Percentiles rank a stretch among this genome's conserved stretches.
Conservation (phyloP, 306 rosid species). For the Gillenia trifoliata region DNA sequence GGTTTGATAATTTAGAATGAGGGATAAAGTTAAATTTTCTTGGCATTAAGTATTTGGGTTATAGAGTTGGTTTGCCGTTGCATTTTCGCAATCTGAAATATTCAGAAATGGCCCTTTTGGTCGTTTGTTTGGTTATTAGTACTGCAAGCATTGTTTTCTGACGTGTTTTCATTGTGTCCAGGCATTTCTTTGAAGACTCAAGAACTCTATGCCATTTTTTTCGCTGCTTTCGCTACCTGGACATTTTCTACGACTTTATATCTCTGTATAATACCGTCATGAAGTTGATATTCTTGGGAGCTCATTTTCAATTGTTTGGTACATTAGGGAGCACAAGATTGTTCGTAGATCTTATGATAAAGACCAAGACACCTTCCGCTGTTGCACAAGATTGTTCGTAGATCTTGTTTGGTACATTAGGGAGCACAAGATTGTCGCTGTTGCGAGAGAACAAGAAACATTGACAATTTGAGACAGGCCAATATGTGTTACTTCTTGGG, state of each 20-base stretch:
- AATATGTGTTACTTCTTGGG: slow-evolving; percentile 89
- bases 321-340: slow-evolving; percentile 73
- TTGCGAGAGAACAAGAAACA: slow-evolving; percentile 85
- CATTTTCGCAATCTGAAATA: background rate
- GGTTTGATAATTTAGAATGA: background rate
- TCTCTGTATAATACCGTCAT: slow-evolving; percentile 68
- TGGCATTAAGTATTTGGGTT: background rate
- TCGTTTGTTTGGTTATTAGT: background rate
- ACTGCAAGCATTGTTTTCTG: background rate
- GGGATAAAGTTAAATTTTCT: background rate
- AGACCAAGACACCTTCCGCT: slow-evolving; percentile 91
- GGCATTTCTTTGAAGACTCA: slow-evolving; percentile 90
- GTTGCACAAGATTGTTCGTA: too few relatives aligned
- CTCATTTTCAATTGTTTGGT: slow-evolving; percentile 87
- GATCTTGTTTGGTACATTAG: too few relatives aligned
- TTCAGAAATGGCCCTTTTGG: background rate
- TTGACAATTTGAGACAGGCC: slow-evolving; percentile 90
- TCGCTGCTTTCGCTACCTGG: slow-evolving; percentile 80
- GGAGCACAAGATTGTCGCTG: too few relatives aligned
- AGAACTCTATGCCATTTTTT: slow-evolving; percentile 85
- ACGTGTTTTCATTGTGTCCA: slow-evolving; percentile 24
- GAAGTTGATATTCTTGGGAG: slow-evolving; percentile 90
- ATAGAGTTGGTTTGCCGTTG: background rate
- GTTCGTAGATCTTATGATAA: slow-evolving; percentile 85
- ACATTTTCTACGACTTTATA: slow-evolving; percentile 52